Evolutionary conservation across 169 alveolate genomes (phyloP).

Genomic region (Eimeria acervulina): DNA sequence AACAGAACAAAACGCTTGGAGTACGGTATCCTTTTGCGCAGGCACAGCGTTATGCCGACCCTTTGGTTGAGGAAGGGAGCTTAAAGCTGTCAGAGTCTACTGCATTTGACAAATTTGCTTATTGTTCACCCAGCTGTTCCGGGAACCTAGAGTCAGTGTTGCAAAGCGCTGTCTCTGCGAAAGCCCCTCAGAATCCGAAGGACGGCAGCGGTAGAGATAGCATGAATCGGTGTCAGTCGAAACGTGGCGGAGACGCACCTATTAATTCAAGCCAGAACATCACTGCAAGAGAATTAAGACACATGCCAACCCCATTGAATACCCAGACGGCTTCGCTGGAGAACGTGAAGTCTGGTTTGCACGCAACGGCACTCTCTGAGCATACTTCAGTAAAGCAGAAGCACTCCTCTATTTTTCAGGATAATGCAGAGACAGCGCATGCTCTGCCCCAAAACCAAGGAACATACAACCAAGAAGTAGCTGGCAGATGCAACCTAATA

Average conservation of each 20-base stretch:
- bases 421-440: not conserved
- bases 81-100: not conserved
- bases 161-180: slow-evolving; percentile 28
- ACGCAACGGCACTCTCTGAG: not conserved
- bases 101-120: not conserved
- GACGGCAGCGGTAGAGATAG: not conserved
- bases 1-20: not conserved
- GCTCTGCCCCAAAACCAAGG: not conserved
- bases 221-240: not conserved
- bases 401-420: not conserved
- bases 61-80: not conserved
- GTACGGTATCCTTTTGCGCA: not conserved
- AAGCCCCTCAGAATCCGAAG: not conserved
- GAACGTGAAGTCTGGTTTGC: not conserved
- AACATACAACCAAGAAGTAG: not conserved
- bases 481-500: not conserved
- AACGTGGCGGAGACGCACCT: not conserved
- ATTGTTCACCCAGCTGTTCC: not conserved
- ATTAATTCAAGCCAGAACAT: not conserved
- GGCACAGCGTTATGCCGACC: not conserved
- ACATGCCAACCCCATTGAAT: not conserved
- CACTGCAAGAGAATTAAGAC: not conserved
- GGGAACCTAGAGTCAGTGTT: slow-evolving; percentile 9
- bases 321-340: not conserved
- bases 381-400: not conserved